Evolutionary conservation across 257 asterid genomes (phyloP), one percentile per base, ranked within the genome.

Genomic region (Cordia subcordata): DNA sequence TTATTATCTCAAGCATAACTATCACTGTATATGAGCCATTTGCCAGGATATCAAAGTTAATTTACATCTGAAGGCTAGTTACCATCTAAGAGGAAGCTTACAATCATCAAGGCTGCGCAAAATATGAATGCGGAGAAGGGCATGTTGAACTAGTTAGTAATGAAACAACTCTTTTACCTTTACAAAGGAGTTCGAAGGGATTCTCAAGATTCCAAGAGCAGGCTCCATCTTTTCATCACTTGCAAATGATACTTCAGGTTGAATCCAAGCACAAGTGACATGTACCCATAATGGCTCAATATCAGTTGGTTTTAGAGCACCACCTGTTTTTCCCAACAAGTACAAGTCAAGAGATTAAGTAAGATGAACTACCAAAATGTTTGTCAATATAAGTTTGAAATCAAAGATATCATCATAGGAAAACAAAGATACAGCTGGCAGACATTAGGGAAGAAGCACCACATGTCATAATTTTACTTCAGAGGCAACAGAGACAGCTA

Each of bases 231-330:
- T 85, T 70, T 93, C 99, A 56, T 93, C 99, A 23, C 85, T 93
- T 49, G 95, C 96, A 74, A 93, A 93, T 60, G 89, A 83, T 70
- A 93, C 99, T 83, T 93, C 83, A n/a, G 99, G 99, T 79, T 83
- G 97, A 76, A 93, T 89, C 99, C 99, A 93, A 72, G 99, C 99
- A 76, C 99, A 93, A 56, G 99, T 89, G 72, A 93, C 75, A 67
- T 93, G 99, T 67, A 93, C 99, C 99, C 99, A 93, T 57, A 93
- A 74, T 32, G 94, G 88, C n/a, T 77, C 70, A 46, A 89, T 75
- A 56, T 89, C 95, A 35, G 97, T 86, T 60, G 99, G 97, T 85
- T 93, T 93, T 80, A 93, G 66, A 39, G 99, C 97, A 45, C 99
- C 99, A 45, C 99, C 99, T 93, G 62, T 53, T 69, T 65, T 16